Evolutionary conservation across 495 filamentous ascomycete species (phyloP).

Genomic region (Penicillium longicatenatum): DNA sequence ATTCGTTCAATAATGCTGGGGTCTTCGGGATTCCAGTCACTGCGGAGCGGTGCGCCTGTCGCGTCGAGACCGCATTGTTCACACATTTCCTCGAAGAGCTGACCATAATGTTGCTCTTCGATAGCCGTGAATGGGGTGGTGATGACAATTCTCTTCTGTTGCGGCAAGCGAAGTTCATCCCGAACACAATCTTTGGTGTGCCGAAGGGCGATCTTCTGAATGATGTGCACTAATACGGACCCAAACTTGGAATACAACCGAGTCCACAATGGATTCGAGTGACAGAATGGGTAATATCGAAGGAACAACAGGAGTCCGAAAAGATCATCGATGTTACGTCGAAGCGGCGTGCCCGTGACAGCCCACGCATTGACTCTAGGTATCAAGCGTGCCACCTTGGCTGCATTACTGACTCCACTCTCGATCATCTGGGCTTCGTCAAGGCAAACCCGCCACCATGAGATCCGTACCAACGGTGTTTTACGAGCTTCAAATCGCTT

Average conservation of each 20-base stretch:
- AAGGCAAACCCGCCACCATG: conserved; percentile 91
- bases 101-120: conserved; percentile 83
- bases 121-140: conserved; percentile 85
- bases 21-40: conserved; percentile 65
- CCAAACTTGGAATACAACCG: conserved; percentile 60
- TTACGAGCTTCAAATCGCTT: conserved; percentile 66
- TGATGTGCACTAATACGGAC: conserved; percentile 63
- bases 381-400: conserved; percentile 74
- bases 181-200: conserved; percentile 83
- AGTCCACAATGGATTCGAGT: conserved; percentile 65
- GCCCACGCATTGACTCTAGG: conserved; percentile 88
- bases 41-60: conserved; percentile 59
- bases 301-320: conserved; percentile 80
- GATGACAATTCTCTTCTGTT: conserved; percentile 82
- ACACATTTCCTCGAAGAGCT: conserved; percentile 72
- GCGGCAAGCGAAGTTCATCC: conserved; percentile 64
- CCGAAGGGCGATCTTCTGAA: conserved; percentile 69
- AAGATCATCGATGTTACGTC: conserved; percentile 69
- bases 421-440: conserved; percentile 98
- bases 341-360: conserved; percentile 88
- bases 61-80: conserved; percentile 63
- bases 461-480: conserved; percentile 75
- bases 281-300: conserved; percentile 70
- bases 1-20: conserved; percentile 60
- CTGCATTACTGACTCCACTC: conserved; percentile 79